Conservation (phyloP, 116 monocot species). For the Zostera marina region DNA sequence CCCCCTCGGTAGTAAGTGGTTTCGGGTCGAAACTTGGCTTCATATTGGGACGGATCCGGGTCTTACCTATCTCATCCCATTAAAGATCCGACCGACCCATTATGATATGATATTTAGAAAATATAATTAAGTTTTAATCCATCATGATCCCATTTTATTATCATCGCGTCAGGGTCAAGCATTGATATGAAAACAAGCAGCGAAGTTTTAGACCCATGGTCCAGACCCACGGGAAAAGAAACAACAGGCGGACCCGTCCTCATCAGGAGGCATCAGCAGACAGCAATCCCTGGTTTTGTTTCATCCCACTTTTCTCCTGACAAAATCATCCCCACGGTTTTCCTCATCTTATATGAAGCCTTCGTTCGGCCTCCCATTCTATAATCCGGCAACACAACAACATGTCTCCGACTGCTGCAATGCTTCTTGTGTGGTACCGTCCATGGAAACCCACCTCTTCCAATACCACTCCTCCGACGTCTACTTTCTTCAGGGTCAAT, state of each 20-base stretch:
- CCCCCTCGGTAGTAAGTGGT: no score
- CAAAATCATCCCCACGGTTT: background rate
- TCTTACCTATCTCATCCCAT: no score
- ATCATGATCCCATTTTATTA: no score
- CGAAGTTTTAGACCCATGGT: no score
- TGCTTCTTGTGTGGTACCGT: constrained; percentile 25
- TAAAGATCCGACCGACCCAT: no score
- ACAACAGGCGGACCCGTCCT: background rate
- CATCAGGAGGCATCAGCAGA: background rate
- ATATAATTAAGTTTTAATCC: no score
- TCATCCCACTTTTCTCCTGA: background rate
- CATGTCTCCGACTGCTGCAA: constrained; percentile 31
- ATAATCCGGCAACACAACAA: background rate
- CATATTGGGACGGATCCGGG: no score
- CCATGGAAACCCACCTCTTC: constrained; percentile 8
- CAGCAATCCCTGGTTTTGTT: background rate
- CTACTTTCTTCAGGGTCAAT: constrained; percentile 4
- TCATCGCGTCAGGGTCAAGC: no score
- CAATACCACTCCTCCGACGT: background rate
- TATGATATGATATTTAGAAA: no score
- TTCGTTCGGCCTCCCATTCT: background rate
- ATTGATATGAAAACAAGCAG: no score
- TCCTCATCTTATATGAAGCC: background rate
- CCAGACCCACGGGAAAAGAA: background rate
- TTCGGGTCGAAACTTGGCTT: no score